Conservation (phyloP, 2,329 filamentous ascomycete species). For the Plectosphaerella cucumerina region DNA sequence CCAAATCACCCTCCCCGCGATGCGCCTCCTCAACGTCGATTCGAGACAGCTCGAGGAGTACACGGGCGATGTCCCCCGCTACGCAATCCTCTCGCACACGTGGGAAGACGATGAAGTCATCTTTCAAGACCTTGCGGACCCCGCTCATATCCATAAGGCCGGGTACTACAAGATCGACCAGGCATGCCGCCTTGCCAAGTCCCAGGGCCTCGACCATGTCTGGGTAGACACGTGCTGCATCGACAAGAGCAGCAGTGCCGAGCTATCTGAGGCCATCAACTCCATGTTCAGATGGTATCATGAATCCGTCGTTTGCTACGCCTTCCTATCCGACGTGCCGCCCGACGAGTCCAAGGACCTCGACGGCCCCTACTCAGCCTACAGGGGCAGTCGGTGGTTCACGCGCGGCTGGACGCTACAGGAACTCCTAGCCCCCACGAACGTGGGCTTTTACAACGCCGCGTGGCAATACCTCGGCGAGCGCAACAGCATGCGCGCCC, state of each 20-base stretch:
- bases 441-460: constrained; percentile 15
- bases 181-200: constrained; percentile 11
- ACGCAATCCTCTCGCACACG: constrained; percentile 31
- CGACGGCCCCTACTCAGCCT: neutral
- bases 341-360: neutral
- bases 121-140: constrained; percentile 17
- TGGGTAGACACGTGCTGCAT: constrained; percentile 15
- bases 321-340: constrained; percentile 8
- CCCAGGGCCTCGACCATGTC: constrained; percentile 2
- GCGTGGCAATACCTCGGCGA: constrained; percentile 10
- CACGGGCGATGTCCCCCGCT: constrained; percentile 13
- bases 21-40: constrained; percentile 21
- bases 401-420: constrained; percentile 19
- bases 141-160: neutral
- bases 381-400: constrained; percentile 16
- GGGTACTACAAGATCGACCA: constrained; percentile 19
- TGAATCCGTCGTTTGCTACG: constrained; percentile 7
- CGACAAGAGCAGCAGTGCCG: constrained; percentile 9
- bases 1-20: constrained; percentile 5
- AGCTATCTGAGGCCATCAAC: constrained; percentile 11
- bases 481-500: constrained; percentile 5
- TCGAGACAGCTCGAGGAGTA: constrained; percentile 16
- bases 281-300: constrained; percentile 13
- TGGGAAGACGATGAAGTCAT: constrained; percentile 25
- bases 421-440: constrained; percentile 18